Percentiles rank a stretch among this genome's conserved stretches.
Evolutionary conservation across 257 asterid species (phyloP).

Genomic region (Nemophila menziesii): DNA sequence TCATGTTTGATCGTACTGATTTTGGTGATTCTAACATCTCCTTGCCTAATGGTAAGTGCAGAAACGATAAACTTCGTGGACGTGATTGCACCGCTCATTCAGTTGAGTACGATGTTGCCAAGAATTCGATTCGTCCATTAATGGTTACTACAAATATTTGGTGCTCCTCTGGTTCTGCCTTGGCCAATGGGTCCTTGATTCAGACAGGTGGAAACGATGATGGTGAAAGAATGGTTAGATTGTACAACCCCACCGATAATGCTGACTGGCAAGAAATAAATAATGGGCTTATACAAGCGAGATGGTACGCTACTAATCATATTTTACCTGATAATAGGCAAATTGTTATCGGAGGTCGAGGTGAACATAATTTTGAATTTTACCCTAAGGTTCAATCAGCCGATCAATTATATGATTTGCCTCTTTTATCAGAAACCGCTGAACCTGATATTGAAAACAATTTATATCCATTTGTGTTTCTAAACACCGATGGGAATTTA

Average conservation of each 20-base stretch:
- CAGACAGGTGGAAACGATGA: slow-evolving; percentile 20
- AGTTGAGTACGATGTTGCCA: slow-evolving; percentile 12
- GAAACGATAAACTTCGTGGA: not conserved
- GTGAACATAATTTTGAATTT: slow-evolving; percentile 3
- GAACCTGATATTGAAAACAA: slow-evolving; percentile 3
- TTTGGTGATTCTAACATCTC: slow-evolving; percentile 19
- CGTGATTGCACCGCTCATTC: slow-evolving; percentile 24
- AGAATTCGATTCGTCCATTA: slow-evolving; percentile 18
- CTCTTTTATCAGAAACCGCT: slow-evolving; percentile 1
- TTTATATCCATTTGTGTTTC: slow-evolving; percentile 31
- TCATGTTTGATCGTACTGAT: slow-evolving; percentile 17
- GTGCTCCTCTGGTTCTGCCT: slow-evolving; percentile 22
- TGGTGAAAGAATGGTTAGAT: slow-evolving; percentile 13
- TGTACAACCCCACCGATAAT: slow-evolving; percentile 1
- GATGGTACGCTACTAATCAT: slow-evolving; percentile 13
- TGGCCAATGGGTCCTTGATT: slow-evolving; percentile 11
- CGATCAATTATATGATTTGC: not conserved
- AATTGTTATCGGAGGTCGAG: slow-evolving; percentile 9
- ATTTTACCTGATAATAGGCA: not conserved
- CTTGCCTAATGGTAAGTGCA: slow-evolving; percentile 15
- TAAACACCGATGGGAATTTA: slow-evolving; percentile 32
- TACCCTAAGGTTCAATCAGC: slow-evolving; percentile 2
- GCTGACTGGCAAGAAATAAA: slow-evolving; percentile 42
- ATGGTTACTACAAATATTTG: slow-evolving; percentile 16
- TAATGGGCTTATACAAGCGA: slow-evolving; percentile 12